A percentile compares a stretch with the other conserved stretches of the same genome.
phyloP scores from a whole-genome alignment of 1,139 yeast genomes.

The Blastobotrys apis region DNA sequence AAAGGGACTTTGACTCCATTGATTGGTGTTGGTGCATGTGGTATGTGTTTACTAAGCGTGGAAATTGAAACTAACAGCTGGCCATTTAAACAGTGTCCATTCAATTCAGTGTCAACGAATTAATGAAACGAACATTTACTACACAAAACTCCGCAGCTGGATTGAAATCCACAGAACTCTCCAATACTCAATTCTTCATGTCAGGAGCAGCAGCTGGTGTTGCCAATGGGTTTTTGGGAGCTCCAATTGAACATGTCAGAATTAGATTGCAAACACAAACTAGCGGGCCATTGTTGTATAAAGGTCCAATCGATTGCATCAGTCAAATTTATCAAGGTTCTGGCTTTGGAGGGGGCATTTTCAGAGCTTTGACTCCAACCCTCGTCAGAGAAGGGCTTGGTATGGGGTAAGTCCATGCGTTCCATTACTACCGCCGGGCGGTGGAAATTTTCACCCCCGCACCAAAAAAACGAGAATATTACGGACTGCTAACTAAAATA shows the following conservation, averaged over 20 bases:
- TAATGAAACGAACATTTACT: constrained; percentile 73
- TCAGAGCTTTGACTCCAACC: constrained; percentile 77
- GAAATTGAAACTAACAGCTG: not conserved
- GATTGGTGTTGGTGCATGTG: constrained; percentile 90
- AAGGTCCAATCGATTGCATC: constrained; percentile 80
- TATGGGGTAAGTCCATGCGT: constrained; percentile 56
- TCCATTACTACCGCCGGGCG: not conserved
- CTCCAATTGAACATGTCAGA: constrained; percentile 92
- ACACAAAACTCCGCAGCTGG: constrained; percentile 41
- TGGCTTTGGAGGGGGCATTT: constrained; percentile 50
- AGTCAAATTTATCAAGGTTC: constrained; percentile 56
- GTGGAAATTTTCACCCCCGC: not conserved
- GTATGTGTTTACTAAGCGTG: not conserved
- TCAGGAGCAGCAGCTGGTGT: constrained; percentile 89
- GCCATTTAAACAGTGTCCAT: constrained; percentile 47
- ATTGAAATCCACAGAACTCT: constrained; percentile 35
- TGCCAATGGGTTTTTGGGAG: constrained; percentile 80
- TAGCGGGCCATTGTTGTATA: constrained; percentile 43
- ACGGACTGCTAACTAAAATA: not conserved
- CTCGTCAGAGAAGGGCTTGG: constrained; percentile 80
- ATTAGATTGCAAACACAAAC: constrained; percentile 85
- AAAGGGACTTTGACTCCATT: constrained; percentile 86
- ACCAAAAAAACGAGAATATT: not conserved
- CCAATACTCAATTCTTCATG: constrained; percentile 58
- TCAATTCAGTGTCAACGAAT: constrained; percentile 86